These are phyloP conservation scores for Alternaria metachromatica DNA, from an alignment of 2,329 filamentous ascomycete species.

Conservation along the genomic window DNA sequence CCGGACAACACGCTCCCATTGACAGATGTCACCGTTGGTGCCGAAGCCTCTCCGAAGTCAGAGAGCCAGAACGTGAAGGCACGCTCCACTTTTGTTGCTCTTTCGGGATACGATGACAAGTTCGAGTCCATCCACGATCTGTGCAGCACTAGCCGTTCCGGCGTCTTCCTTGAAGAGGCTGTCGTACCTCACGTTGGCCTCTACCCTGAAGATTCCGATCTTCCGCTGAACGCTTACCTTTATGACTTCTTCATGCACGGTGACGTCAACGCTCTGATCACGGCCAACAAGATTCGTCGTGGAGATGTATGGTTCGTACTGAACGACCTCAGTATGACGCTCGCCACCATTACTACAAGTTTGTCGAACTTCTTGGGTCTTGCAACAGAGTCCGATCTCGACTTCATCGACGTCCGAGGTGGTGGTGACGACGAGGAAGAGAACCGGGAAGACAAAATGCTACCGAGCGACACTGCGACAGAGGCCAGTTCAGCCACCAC, in stretches of 20 bases:
- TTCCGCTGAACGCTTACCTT: slow-evolving; percentile 70
- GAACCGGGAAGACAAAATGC: slow-evolving; percentile 49
- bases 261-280: slow-evolving; percentile 64
- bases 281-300: slow-evolving; percentile 69
- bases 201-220: slow-evolving; percentile 61
- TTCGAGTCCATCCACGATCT: slow-evolving; percentile 72
- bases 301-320: slow-evolving; percentile 76
- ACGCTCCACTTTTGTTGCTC: slow-evolving; percentile 72
- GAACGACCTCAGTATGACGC: slow-evolving; percentile 69
- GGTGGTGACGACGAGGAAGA: slow-evolving; percentile 60
- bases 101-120: slow-evolving; percentile 71
- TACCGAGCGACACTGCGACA: slow-evolving; percentile 32
- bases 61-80: slow-evolving; percentile 52
- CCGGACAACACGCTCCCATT: slow-evolving; percentile 66
- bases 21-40: slow-evolving; percentile 58
- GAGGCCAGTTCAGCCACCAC: slow-evolving; percentile 21
- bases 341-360: slow-evolving; percentile 75
- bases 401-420: slow-evolving; percentile 61
- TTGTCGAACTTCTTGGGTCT: slow-evolving; percentile 65
- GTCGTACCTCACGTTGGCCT: slow-evolving; percentile 73
- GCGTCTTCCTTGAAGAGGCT: slow-evolving; percentile 76
- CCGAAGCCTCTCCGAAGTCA: slow-evolving; percentile 29
- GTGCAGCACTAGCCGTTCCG: slow-evolving; percentile 68
- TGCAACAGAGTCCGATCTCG: slow-evolving; percentile 53
- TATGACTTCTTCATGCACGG: slow-evolving; percentile 81